These are phyloP conservation scores for Microbotryum scabiosae DNA, from an alignment of 1,284 basidiomycete genomes.

Conservation along the genomic window DNA sequence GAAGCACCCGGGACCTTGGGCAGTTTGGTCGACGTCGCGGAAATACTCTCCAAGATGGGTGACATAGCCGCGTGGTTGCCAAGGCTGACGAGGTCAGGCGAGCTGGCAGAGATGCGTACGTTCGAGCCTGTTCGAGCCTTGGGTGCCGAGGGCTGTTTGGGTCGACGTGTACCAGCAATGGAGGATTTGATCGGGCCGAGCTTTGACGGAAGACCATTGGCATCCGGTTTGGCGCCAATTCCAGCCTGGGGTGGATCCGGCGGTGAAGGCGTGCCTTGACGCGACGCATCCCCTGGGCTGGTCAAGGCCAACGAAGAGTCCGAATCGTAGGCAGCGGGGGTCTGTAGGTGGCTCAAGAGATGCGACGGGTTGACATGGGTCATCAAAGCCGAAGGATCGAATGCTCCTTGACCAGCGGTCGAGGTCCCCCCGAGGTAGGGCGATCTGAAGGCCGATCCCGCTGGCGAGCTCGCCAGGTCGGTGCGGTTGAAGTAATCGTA, in stretches of 20 bases:
- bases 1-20: background rate
- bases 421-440: conserved; percentile 10
- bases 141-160: background rate
- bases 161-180: background rate
- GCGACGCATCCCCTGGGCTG: conserved; percentile 12
- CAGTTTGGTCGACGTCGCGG: no score
- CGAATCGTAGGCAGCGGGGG: conserved; percentile 8
- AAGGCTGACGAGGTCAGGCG: background rate
- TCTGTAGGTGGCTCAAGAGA: conserved; percentile 7
- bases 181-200: background rate
- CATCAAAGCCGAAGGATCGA: conserved; percentile 8
- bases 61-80: background rate
- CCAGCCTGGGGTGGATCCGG: background rate
- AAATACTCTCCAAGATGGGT: no score
- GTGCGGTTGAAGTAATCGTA: conserved; percentile 28
- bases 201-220: background rate
- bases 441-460: conserved; percentile 6
- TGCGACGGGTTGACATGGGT: conserved; percentile 26
- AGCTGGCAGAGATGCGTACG: conserved; percentile 1
- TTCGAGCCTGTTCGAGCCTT: background rate
- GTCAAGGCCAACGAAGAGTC: conserved; percentile 13
- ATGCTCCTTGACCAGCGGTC: conserved; percentile 3
- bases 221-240: no score
- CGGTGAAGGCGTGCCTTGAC: background rate
- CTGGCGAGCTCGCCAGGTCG: background rate